phyloP scores from a whole-genome alignment of 768 basidiomycete genomes.

The Kondoa subrosea region DNA sequence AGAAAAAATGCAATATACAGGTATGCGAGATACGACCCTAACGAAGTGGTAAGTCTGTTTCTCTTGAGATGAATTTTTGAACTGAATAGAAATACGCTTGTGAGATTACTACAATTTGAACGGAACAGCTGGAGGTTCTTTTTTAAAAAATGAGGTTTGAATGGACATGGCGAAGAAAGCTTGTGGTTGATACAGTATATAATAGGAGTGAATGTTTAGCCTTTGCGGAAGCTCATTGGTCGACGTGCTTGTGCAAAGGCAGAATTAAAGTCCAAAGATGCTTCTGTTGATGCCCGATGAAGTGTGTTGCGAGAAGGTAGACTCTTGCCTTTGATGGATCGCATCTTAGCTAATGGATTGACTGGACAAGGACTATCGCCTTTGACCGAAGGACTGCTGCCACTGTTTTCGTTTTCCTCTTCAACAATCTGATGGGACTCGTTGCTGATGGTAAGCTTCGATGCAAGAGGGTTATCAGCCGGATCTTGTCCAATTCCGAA shows the following conservation, averaged over 20 bases:
- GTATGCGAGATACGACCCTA: too few relatives aligned
- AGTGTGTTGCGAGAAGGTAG: slow-evolving; percentile 1
- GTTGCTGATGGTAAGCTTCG: slow-evolving; percentile 4
- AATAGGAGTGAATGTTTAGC: too few relatives aligned
- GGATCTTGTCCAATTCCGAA: slow-evolving; percentile 10
- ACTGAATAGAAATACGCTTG: too few relatives aligned
- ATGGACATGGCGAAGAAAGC: too few relatives aligned
- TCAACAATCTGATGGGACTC: not conserved
- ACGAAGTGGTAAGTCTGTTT: too few relatives aligned
- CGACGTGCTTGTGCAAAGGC: not conserved
- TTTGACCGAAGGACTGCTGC: not conserved
- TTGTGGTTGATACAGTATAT: too few relatives aligned
- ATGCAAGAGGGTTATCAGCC: not conserved
- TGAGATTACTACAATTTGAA: too few relatives aligned
- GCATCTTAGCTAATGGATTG: not conserved
- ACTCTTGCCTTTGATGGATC: slow-evolving; percentile 1
- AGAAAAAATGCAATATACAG: too few relatives aligned
- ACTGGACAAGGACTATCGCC: slow-evolving; percentile 5
- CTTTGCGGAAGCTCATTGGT: not conserved
- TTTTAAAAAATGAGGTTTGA: too few relatives aligned
- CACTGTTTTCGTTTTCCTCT: slow-evolving; percentile 6
- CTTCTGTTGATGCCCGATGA: not conserved
- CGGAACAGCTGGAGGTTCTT: too few relatives aligned
- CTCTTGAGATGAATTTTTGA: too few relatives aligned
- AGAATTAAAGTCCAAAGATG: not conserved